Evolutionary conservation across 2,329 filamentous ascomycete species (phyloP), one percentile per base, ranked within the genome.

Genomic region (Cercospora citrullina): DNA sequence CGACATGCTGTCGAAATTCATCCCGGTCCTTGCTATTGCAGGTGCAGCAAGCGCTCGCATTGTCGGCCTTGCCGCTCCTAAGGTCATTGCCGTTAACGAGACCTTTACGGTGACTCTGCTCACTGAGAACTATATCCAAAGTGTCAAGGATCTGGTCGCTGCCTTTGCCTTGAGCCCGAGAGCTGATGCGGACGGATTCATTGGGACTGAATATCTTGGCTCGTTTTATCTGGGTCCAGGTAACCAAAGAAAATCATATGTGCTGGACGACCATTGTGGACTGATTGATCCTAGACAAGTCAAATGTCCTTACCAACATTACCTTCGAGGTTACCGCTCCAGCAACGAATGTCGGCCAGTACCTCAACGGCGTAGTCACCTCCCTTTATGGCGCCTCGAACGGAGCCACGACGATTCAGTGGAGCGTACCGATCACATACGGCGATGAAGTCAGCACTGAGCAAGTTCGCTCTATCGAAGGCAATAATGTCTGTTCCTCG

Each of bases 91-190:
- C n/a, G 61, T 65, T 1, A 64, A 66, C 60, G 48, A 63, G 21
- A 66, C 59, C 39, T 65, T 71, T 36, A 63, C 61, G 1, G 55
- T 71, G 9, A 69, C 69, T 45, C 31, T 71, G 16, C 60, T 69
- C 64, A 71, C 67, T 9, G 67, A 69, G 55, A 66, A 71, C 60
- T 69, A 71, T 63, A 71, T 69, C n/a, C 67, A 71, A 55, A 63
- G 36, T 26, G 67, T 71, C 62, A 63, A 67, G 36, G 69, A 71
- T 58, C 66, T 71, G 26, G 64, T 66, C 3, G 67, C 60, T 4
- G 62, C 69, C 10, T 71, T 71, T 33, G 67, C 64, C 16, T 60
- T 71, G 21, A 62, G 62, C 3, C 63, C 67, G 1, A 39, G 62
- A 30, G 31, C 60, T 28, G 26, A 60, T 14, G 21, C 31, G 1